These are phyloP conservation scores for Amphicarpaea edgeworthii DNA, from an alignment of 306 rosid genomes.

Conservation along the genomic window DNA sequence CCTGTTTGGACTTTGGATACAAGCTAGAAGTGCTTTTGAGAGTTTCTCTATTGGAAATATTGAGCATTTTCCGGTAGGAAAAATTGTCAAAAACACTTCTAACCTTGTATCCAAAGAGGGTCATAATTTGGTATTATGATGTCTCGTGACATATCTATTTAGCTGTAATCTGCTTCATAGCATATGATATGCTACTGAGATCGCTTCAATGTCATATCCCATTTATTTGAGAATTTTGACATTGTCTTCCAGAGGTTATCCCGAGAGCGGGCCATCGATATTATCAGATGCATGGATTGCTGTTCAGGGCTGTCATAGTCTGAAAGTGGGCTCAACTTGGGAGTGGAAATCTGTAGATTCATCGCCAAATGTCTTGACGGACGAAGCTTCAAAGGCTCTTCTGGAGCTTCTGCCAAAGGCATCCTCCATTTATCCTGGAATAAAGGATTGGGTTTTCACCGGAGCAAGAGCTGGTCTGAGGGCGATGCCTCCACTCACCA, in stretches of 20 bases:
- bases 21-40: too few relatives aligned
- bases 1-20: too few relatives aligned
- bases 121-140: conserved; percentile 9
- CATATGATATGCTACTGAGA: neutral
- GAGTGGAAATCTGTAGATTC: conserved; percentile 88
- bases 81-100: too few relatives aligned
- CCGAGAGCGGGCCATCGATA: conserved; percentile 75
- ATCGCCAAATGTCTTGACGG: conserved; percentile 62
- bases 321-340: conserved; percentile 89
- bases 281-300: conserved; percentile 93
- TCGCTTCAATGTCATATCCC: conserved; percentile 5
- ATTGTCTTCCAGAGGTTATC: conserved; percentile 67
- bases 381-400: conserved; percentile 72
- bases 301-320: conserved; percentile 66
- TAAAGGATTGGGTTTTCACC: conserved; percentile 69
- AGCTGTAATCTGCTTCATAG: conserved; percentile 18
- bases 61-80: too few relatives aligned
- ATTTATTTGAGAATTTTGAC: conserved; percentile 17
- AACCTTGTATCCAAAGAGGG: too few relatives aligned
- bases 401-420: conserved; percentile 81
- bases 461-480: conserved; percentile 93
- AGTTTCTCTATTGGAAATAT: too few relatives aligned
- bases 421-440: conserved; percentile 65
- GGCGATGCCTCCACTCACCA: conserved; percentile 95
- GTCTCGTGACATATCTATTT: conserved; percentile 22